Evolutionary conservation across 2,329 filamentous ascomycete species (phyloP), one percentile per base, ranked within the genome.

Genomic region (Aspergillus niger): DNA sequence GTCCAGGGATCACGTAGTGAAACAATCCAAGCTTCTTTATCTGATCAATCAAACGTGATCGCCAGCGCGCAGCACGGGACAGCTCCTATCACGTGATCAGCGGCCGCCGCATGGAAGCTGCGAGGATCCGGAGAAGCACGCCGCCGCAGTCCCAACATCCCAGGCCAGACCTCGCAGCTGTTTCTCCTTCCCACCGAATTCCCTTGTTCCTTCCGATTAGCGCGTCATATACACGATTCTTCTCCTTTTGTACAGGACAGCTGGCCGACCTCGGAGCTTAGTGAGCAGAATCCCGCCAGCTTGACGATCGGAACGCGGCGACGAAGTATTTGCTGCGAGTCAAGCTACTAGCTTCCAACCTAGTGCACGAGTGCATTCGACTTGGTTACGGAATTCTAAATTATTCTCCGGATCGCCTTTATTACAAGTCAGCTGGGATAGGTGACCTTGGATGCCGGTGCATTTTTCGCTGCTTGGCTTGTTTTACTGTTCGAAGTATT

Each of bases 121-220:
- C n/a, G 36, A 43, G 36, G 38, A 17, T 28, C 52, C 55, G 55
- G 55, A 57, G 55, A 49, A 57, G 47, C 55, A 57, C 26, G 47
- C 38, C 44, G 44, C 36, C 38, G 28, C 43, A 36, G 11, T 36
- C 32, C 13, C 58, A 55, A 60, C 47, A 50, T 22, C 36, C 24
- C 36, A 13, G 15, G 38, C 53, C 39, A 57, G 24, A 49, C 47
- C 47, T 49, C 47, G n/a, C 6, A n/a, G 47, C 47, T 50, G 47
- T 20, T 47, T 49, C 8, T 36, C 32, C 5, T 38, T 26, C 24
- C 39, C 20, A 13, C 22, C 24, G 15, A 28, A 38, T 6, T 24
- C 11, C 26, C 53, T 28, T 32, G 32, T 36, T 2, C 4, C 8
- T 36, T 6, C 22, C 26, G 26, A 39, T 26, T 44, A n/a, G 26